A percentile compares a stretch with the other conserved stretches of the same genome.
Conservation (phyloP, 2,329 filamentous ascomycete species). For the Colletotrichum sojae region DNA sequence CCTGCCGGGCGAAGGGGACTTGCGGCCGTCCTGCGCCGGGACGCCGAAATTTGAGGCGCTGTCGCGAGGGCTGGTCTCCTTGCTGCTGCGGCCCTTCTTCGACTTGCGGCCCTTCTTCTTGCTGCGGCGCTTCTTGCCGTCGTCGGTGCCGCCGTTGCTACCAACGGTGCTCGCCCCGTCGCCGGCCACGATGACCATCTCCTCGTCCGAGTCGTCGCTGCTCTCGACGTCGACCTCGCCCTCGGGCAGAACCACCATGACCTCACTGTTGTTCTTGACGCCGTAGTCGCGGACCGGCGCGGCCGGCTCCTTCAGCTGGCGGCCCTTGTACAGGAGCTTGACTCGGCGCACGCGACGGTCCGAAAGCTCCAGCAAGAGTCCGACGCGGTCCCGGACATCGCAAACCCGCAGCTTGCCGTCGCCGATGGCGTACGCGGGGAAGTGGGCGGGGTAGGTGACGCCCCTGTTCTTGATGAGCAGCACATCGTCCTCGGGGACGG, state of each 20-base stretch:
- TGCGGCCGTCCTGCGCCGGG: constrained; percentile 51
- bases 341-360: constrained; percentile 66
- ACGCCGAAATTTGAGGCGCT: constrained; percentile 55
- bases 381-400: constrained; percentile 77
- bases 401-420: constrained; percentile 78
- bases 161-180: constrained; percentile 47
- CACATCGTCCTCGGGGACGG: constrained; percentile 74
- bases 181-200: constrained; percentile 64
- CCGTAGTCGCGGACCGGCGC: constrained; percentile 72
- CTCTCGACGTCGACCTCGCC: constrained; percentile 55
- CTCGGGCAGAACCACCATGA: constrained; percentile 65
- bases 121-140: constrained; percentile 56
- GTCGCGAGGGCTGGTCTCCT: constrained; percentile 57
- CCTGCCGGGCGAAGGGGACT: constrained; percentile 55
- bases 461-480: constrained; percentile 78
- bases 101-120: constrained; percentile 53
- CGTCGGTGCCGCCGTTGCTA: constrained; percentile 44
- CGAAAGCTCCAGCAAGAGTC: constrained; percentile 74
- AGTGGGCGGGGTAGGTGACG: constrained; percentile 77
- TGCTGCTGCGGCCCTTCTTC: constrained; percentile 53
- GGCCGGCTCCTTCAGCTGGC: constrained; percentile 75
- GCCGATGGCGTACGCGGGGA: constrained; percentile 82
- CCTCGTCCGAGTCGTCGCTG: constrained; percentile 57
- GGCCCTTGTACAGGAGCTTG: constrained; percentile 82
- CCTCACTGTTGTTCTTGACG: constrained; percentile 72